Conservation (phyloP, 2,329 filamentous ascomycete genomes). For the Trichoderma koningiopsis region DNA sequence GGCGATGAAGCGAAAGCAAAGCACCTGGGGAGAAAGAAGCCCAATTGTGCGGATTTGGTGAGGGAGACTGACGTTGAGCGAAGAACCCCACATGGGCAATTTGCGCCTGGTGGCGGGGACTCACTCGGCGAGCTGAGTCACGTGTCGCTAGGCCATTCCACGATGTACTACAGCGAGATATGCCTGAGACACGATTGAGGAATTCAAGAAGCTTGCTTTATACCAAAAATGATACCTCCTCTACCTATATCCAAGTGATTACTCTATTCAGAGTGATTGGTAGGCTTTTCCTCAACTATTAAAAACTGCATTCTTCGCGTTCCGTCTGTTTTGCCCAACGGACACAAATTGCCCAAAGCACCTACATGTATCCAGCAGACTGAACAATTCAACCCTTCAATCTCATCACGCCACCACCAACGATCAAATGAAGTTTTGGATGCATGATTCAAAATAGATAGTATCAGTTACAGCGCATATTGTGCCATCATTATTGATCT, state of each 20-base stretch:
- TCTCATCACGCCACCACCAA: not conserved
- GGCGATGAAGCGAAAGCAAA: slow-evolving; percentile 23
- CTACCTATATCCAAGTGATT: not conserved
- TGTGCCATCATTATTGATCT: not conserved
- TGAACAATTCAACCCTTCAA: not conserved
- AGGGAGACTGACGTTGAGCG: slow-evolving; percentile 27
- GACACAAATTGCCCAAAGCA: not conserved
- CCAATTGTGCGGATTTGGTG: slow-evolving; percentile 18
- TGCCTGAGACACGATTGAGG: not conserved
- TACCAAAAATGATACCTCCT: not conserved
- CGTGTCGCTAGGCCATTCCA: not conserved
- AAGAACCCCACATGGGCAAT: slow-evolving; percentile 21
- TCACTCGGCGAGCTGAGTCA: slow-evolving; percentile 23
- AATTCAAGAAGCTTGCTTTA: not conserved
- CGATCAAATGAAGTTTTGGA: not conserved
- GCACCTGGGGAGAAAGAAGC: slow-evolving; percentile 10
- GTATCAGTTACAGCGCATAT: not conserved
- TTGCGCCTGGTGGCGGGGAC: not conserved
- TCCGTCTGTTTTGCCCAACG: not conserved
- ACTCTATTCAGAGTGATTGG: not conserved
- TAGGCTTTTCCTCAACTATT: not conserved
- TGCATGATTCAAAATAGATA: not conserved
- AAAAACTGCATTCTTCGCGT: not conserved
- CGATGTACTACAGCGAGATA: not conserved
- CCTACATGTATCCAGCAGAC: not conserved